These are phyloP conservation scores for Pelargonium cotyledonis DNA, from an alignment of 441 rosid species.

Conservation along the genomic window DNA sequence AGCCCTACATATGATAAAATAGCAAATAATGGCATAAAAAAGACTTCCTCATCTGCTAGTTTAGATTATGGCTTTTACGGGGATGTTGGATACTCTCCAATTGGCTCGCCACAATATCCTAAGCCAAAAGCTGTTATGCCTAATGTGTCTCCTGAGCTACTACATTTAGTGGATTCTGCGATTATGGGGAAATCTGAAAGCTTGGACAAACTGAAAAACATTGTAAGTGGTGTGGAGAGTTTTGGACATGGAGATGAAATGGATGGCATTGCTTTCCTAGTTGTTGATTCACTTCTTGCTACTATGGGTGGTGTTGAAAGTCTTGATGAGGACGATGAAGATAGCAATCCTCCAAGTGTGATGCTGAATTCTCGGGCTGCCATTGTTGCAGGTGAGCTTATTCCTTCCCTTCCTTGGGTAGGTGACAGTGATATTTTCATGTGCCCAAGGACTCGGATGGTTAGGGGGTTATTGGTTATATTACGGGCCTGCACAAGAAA, in stretches of 20 bases:
- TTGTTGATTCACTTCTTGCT: conserved; percentile 95
- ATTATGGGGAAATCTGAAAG: conserved; percentile 98
- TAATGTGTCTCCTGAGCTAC: conserved; percentile 93
- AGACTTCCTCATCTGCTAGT: conserved; percentile 49
- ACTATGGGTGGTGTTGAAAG: conserved; percentile 99
- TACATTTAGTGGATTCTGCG: conserved; percentile 97
- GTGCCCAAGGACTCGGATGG: conserved; percentile 97
- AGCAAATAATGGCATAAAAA: conserved; percentile 30
- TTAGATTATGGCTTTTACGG: conserved; percentile 44
- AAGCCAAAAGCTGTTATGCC: conserved; percentile 76
- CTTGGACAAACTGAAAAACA: conserved; percentile 78
- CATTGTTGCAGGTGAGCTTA: conserved; percentile 87
- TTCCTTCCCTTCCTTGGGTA: conserved; percentile 78
- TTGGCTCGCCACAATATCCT: conserved; percentile 57
- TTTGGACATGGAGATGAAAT: conserved; percentile 72
- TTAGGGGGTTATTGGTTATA: conserved; percentile 86
- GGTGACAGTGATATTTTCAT: conserved; percentile 63
- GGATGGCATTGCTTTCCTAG: conserved; percentile 73
- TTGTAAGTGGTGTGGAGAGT: conserved; percentile 70
- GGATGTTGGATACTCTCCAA: conserved; percentile 48
- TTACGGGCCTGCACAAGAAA: conserved; percentile 95
- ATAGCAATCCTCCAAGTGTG: conserved; percentile 96
- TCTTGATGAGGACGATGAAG: conserved; percentile 84
- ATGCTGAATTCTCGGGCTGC: conserved; percentile 99
- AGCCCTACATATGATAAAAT: conserved; percentile 53